These are phyloP conservation scores for Suhomyces sp. DNA, from an alignment of 805 yeast genomes.

Conservation along the genomic window DNA sequence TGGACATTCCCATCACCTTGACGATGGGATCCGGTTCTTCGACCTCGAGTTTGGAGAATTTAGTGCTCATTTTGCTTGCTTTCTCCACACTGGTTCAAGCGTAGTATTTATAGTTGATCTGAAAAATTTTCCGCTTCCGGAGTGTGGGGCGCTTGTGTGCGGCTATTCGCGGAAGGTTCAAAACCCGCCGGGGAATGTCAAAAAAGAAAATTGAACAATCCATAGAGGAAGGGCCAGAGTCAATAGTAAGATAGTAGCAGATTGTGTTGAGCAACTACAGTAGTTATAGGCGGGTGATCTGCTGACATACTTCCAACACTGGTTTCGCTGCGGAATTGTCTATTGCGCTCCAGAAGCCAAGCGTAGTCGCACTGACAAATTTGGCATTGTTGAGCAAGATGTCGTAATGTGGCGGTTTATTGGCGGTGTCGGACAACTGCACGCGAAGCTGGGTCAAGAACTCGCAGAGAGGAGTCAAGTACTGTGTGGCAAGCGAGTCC, in stretches of 20 bases:
- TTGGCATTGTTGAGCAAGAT: conserved; percentile 29
- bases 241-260: not conserved
- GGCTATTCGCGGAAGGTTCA: not conserved
- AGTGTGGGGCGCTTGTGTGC: not conserved
- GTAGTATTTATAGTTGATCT: not conserved
- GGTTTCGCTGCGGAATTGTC: not conserved
- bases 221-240: not conserved
- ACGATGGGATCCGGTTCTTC: conserved; percentile 30
- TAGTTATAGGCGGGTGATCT: not conserved
- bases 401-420: conserved; percentile 4
- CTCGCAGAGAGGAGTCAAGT: conserved; percentile 7
- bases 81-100: not conserved
- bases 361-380: conserved; percentile 27
- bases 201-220: too few species aligned
- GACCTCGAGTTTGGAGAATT: conserved; percentile 14
- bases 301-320: not conserved
- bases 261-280: too few species aligned
- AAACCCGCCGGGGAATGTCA: not conserved
- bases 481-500: conserved; percentile 1
- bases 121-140: not conserved
- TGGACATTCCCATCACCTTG: conserved; percentile 17
- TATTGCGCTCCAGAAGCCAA: conserved; percentile 3
- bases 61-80: conserved; percentile 7
- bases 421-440: conserved; percentile 1
- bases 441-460: conserved; percentile 13